Evolutionary conservation across 2,329 filamentous ascomycete genomes (phyloP).

Genomic region (Fusarium caatingaense): DNA sequence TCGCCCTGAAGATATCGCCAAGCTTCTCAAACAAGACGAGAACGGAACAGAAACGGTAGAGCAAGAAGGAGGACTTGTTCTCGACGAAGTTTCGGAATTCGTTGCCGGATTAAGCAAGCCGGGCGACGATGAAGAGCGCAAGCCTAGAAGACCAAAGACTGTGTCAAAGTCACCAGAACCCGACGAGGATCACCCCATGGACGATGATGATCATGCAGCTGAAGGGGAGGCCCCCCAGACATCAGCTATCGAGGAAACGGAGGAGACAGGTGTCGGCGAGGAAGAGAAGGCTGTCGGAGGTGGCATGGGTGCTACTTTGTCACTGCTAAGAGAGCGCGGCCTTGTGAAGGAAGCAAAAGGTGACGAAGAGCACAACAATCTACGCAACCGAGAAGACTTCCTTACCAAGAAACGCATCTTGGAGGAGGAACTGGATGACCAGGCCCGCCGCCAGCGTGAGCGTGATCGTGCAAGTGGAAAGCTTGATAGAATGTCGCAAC

Average conservation of each 20-base stretch:
- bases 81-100: slow-evolving; percentile 96
- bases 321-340: slow-evolving; percentile 86
- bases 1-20: slow-evolving; percentile 87
- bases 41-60: slow-evolving; percentile 60
- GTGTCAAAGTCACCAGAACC: slow-evolving; percentile 51
- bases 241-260: slow-evolving; percentile 51
- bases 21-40: slow-evolving; percentile 77
- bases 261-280: slow-evolving; percentile 77
- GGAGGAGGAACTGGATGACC: slow-evolving; percentile 82
- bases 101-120: slow-evolving; percentile 85
- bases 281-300: slow-evolving; percentile 83
- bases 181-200: slow-evolving; percentile 59
- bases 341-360: slow-evolving; percentile 75
- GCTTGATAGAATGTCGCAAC: slow-evolving; percentile 88
- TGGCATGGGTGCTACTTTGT: slow-evolving; percentile 84
- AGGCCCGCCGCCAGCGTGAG: slow-evolving; percentile 84
- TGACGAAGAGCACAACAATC: slow-evolving; percentile 72
- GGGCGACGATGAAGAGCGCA: slow-evolving; percentile 66
- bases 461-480: slow-evolving; percentile 85
- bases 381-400: slow-evolving; percentile 81
- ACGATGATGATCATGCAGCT: slow-evolving; percentile 53
- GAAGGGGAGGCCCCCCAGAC: slow-evolving; percentile 52
- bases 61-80: slow-evolving; percentile 75
- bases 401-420: slow-evolving; percentile 77
- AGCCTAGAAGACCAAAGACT: slow-evolving; percentile 56